phyloP scores from a whole-genome alignment of 176 grass and related monocot genomes.

The Triticum urartu region DNA sequence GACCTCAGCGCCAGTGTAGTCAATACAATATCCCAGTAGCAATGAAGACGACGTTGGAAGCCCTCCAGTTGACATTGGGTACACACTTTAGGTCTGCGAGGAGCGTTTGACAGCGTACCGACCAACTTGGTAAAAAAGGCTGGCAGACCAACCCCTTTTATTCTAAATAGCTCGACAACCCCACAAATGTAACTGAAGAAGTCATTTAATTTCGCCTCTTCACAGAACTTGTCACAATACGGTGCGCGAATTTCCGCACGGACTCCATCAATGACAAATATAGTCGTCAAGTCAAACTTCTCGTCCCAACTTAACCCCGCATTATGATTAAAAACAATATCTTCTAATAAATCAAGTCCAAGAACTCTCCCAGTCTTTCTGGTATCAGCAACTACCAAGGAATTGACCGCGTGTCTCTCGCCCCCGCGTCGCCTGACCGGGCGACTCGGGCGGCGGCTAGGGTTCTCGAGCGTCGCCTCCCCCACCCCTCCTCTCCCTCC shows the following conservation, averaged over 20 bases:
- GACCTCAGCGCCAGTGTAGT: neutral
- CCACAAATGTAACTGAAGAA: neutral
- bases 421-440: no score
- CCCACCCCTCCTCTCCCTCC: no score
- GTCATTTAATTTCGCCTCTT: neutral
- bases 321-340: neutral
- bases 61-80: neutral
- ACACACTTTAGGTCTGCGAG: neutral
- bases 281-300: neutral
- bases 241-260: neutral
- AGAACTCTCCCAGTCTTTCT: neutral
- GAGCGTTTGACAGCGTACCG: neutral
- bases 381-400: neutral
- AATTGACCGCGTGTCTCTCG: neutral
- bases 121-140: neutral
- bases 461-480: no score
- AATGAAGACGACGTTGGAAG: neutral
- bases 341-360: neutral
- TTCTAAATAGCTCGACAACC: neutral
- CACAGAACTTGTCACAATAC: neutral
- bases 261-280: neutral
- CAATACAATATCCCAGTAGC: neutral
- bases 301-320: neutral
- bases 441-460: no score
- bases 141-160: neutral